phyloP scores from a whole-genome alignment of 495 filamentous ascomycete genomes.

The Penicillium manginii region DNA sequence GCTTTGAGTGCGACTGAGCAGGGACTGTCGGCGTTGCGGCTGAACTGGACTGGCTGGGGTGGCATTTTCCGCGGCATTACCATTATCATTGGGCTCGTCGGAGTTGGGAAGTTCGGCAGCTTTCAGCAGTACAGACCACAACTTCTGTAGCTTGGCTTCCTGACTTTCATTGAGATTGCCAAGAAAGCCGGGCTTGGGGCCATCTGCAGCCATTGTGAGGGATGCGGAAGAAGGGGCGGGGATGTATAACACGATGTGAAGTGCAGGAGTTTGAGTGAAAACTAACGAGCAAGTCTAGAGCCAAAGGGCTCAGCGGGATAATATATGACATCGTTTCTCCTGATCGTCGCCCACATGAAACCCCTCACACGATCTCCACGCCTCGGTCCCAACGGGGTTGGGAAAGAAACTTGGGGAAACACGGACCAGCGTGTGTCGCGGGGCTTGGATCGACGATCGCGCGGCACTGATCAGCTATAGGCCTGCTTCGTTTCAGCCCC shows the following conservation, averaged over 20 bases:
- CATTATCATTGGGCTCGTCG: conserved; percentile 17
- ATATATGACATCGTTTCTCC: conserved; percentile 8
- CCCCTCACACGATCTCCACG: conserved; percentile 22
- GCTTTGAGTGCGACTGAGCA: conserved; percentile 32
- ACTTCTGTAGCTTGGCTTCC: conserved; percentile 77
- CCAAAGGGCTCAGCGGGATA: background rate
- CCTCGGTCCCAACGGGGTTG: conserved; percentile 25
- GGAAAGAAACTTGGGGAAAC: background rate
- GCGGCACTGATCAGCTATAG: conserved; percentile 17
- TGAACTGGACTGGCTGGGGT: conserved; percentile 18
- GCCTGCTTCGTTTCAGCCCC: background rate
- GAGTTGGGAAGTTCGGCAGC: conserved; percentile 60
- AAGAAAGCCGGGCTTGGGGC: conserved; percentile 67
- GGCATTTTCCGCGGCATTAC: conserved; percentile 11
- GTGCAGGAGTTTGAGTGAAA: background rate
- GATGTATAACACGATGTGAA: background rate
- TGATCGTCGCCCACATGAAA: conserved; percentile 35
- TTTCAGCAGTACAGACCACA: conserved; percentile 77
- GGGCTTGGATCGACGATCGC: conserved; percentile 11
- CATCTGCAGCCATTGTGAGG: conserved; percentile 25
- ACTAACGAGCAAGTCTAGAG: background rate
- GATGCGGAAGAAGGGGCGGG: background rate
- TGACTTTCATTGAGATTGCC: conserved; percentile 83
- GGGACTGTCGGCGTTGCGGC: conserved; percentile 28
- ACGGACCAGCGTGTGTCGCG: conserved; percentile 2